These are phyloP conservation scores for Cymbopogon citratus DNA, from an alignment of 176 grass and related monocot species.

Conservation along the genomic window DNA sequence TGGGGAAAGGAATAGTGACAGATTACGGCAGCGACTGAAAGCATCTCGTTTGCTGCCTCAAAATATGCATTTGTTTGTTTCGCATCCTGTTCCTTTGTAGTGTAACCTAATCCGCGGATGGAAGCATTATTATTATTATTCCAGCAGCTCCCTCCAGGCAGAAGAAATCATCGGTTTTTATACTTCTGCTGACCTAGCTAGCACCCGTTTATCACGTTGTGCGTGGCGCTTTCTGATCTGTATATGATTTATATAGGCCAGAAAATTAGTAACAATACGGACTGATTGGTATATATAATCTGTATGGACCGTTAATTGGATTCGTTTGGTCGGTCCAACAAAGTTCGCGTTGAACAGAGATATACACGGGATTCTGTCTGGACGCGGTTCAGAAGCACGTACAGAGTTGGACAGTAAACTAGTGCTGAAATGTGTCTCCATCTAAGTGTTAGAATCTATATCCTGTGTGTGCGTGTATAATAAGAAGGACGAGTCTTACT, in stretches of 20 bases:
- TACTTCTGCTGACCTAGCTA: not conserved
- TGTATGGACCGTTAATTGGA: not conserved
- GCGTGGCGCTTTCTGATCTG: not conserved
- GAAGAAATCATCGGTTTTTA: not conserved
- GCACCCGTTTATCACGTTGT: constrained; percentile 13
- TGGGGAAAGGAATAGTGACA: not conserved
- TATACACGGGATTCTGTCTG: not conserved
- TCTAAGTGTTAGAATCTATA: not conserved
- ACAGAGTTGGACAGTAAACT: not conserved
- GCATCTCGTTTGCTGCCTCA: constrained; percentile 12
- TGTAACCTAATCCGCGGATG: not conserved
- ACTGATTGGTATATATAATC: not conserved
- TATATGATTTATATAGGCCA: too few relatives aligned
- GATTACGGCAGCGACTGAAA: not conserved
- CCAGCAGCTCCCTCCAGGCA: not conserved
- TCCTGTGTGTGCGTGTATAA: not conserved
- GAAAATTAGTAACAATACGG: too few relatives aligned
- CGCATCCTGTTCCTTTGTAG: not conserved
- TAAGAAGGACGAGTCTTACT: not conserved
- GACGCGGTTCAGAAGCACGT: not conserved
- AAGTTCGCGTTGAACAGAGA: not conserved
- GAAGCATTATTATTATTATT: constrained; percentile 4
- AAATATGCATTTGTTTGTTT: not conserved
- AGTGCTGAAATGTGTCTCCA: not conserved
- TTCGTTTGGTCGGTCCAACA: not conserved